A percentile compares a stretch with the other conserved stretches of the same genome.
Evolutionary conservation across 2,329 filamentous ascomycete genomes (phyloP).

Genomic region (Pseudogymnoascus sp.): DNA sequence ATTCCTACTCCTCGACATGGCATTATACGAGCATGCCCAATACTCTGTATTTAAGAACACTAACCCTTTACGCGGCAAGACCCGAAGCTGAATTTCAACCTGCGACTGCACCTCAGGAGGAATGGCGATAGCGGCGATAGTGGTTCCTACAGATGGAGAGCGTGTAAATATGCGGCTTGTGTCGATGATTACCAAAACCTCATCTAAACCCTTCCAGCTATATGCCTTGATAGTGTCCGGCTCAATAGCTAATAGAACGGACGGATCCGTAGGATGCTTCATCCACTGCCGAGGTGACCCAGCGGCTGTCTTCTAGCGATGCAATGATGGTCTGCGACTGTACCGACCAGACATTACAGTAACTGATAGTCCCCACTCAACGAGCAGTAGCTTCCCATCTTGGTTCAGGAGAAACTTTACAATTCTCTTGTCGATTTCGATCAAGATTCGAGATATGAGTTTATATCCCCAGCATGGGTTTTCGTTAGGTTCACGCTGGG

Average conservation of each 20-base stretch:
- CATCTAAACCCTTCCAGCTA: neutral
- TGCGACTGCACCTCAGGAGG: neutral
- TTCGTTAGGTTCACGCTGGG: conserved; percentile 18
- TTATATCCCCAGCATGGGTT: neutral
- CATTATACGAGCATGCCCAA: conserved; percentile 5
- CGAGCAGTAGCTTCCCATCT: neutral
- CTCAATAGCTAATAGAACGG: neutral
- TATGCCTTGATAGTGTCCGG: neutral
- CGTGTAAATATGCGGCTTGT: neutral
- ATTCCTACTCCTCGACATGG: neutral
- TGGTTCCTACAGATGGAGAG: neutral
- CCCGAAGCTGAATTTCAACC: conserved; percentile 9
- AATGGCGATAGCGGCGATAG: neutral
- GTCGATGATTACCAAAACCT: neutral
- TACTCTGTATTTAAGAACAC: conserved; percentile 8
- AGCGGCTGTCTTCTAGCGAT: neutral
- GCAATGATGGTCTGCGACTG: neutral
- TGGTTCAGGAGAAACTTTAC: conserved; percentile 8
- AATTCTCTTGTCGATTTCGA: neutral
- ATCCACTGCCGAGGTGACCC: neutral
- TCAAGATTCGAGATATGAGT: neutral
- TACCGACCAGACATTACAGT: neutral
- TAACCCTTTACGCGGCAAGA: conserved; percentile 2
- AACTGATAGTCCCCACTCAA: neutral
- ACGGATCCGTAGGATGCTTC: conserved; percentile 9